Conservation (phyloP, 2,329 filamentous ascomycete species). For the Paecilomyces niveus region DNA sequence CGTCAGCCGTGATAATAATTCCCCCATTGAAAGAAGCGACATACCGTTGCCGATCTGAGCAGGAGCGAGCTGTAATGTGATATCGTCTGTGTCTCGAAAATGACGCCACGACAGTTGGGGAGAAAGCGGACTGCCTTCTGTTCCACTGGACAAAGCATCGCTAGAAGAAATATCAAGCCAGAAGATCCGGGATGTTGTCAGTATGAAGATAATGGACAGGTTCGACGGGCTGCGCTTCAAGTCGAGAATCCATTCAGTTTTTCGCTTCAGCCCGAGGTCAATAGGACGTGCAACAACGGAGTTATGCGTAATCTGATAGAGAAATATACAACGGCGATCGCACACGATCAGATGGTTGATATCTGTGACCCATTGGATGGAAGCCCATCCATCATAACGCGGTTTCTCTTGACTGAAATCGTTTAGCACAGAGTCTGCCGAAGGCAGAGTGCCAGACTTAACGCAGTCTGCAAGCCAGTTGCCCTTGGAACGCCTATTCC, state of each 20-base stretch:
- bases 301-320: conserved; percentile 26
- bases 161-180: conserved; percentile 34
- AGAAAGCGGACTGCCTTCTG: conserved; percentile 19
- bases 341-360: conserved; percentile 43
- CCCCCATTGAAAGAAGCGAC: conserved; percentile 2
- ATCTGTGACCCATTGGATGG: conserved; percentile 33
- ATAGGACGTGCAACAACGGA: conserved; percentile 20
- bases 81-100: conserved; percentile 48
- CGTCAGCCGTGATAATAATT: conserved; percentile 8
- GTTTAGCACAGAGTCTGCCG: conserved; percentile 9
- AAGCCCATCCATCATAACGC: conserved; percentile 38
- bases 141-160: conserved; percentile 14
- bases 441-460: conserved; percentile 24
- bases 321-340: conserved; percentile 37
- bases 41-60: conserved; percentile 26
- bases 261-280: conserved; percentile 27
- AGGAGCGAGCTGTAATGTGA: conserved; percentile 38
- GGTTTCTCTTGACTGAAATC: conserved; percentile 7
- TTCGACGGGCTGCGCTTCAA: conserved; percentile 37
- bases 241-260: conserved; percentile 50
- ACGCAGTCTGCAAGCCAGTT: conserved; percentile 21
- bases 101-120: conserved; percentile 46
- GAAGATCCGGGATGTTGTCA: conserved; percentile 47
- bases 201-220: conserved; percentile 41
- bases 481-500: conserved; percentile 18